Evolutionary conservation across 2,329 filamentous ascomycete genomes (phyloP).

Genomic region (Ophiostoma montium): DNA sequence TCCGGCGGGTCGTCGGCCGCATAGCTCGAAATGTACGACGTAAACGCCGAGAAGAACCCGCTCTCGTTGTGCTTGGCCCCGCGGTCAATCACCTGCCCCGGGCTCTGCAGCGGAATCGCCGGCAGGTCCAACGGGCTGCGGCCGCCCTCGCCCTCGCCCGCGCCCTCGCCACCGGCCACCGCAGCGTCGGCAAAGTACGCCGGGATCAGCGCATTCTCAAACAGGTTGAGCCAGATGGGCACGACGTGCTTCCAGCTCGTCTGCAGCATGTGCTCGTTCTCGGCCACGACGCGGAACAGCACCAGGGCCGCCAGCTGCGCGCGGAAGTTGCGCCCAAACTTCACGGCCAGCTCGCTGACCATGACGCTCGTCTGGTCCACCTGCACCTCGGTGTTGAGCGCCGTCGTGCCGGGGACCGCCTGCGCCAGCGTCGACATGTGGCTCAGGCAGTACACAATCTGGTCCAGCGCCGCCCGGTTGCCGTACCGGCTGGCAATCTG

Average conservation of each 20-base stretch:
- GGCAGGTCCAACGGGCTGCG: conserved; percentile 56
- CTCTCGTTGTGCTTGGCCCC: conserved; percentile 64
- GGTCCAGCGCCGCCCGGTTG: conserved; percentile 75
- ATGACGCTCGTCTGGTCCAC: conserved; percentile 75
- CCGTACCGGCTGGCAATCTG: conserved; percentile 78
- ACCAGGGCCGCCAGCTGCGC: conserved; percentile 89
- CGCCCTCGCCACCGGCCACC: no score
- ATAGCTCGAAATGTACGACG: conserved; percentile 96
- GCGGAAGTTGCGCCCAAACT: conserved; percentile 84
- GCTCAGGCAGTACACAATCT: conserved; percentile 80
- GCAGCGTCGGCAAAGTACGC: conserved; percentile 53
- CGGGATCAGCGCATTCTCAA: conserved; percentile 85
- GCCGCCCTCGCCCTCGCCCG: no score
- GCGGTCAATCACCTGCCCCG: conserved; percentile 85
- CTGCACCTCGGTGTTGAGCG: conserved; percentile 90
- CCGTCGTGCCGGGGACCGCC: conserved; percentile 56
- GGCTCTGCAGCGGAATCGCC: conserved; percentile 76
- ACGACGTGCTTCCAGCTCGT: conserved; percentile 75
- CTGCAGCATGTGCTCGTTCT: conserved; percentile 64
- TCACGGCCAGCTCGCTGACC: conserved; percentile 95
- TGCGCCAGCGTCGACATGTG: conserved; percentile 73
- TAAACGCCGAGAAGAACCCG: conserved; percentile 85
- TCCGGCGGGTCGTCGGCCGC: conserved; percentile 95
- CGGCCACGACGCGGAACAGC: conserved; percentile 82
- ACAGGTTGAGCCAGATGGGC: conserved; percentile 87